These are phyloP conservation scores for Lentinus polychrous DNA, from an alignment of 1,284 basidiomycete genomes.

Conservation along the genomic window DNA sequence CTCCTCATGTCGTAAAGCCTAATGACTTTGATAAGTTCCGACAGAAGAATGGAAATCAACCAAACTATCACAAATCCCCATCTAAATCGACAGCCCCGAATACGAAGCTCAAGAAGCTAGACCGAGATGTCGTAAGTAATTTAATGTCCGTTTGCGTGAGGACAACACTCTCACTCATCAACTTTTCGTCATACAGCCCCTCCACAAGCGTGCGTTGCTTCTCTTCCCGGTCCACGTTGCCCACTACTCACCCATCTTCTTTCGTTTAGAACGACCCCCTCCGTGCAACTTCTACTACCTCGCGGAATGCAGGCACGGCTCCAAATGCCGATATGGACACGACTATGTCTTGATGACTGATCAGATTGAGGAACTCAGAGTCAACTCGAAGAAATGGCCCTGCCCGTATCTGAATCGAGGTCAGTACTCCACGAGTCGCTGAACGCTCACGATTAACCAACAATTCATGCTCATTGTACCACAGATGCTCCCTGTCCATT, in stretches of 20 bases:
- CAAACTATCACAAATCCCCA: no score
- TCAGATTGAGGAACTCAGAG: slow-evolving; percentile 28
- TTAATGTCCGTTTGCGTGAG: background rate
- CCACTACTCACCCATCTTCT: background rate
- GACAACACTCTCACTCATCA: no score
- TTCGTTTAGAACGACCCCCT: slow-evolving; percentile 29
- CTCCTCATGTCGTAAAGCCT: slow-evolving; percentile 10
- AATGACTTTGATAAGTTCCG: slow-evolving; percentile 21
- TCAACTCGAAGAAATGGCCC: slow-evolving; percentile 34
- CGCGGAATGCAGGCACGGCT: slow-evolving; percentile 27
- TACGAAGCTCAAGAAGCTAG: slow-evolving; percentile 6
- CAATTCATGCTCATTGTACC: background rate
- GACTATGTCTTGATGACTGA: slow-evolving; percentile 29
- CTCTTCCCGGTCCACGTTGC: background rate
- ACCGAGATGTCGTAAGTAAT: slow-evolving; percentile 16
- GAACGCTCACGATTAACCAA: background rate
- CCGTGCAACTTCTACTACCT: slow-evolving; percentile 39
- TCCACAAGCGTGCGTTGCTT: slow-evolving; percentile 25
- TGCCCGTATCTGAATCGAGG: slow-evolving; percentile 30
- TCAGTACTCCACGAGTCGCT: slow-evolving; percentile 9
- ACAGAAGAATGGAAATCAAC: slow-evolving; percentile 13
- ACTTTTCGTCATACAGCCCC: slow-evolving; percentile 17
- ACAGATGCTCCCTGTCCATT: slow-evolving; percentile 25
- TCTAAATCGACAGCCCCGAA: no score
- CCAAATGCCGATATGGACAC: slow-evolving; percentile 34